Percentiles rank a stretch among this genome's conserved stretches.
Evolutionary conservation across 345 rosid genomes (phyloP).

Genomic region (Raphanus raphanistrum): DNA sequence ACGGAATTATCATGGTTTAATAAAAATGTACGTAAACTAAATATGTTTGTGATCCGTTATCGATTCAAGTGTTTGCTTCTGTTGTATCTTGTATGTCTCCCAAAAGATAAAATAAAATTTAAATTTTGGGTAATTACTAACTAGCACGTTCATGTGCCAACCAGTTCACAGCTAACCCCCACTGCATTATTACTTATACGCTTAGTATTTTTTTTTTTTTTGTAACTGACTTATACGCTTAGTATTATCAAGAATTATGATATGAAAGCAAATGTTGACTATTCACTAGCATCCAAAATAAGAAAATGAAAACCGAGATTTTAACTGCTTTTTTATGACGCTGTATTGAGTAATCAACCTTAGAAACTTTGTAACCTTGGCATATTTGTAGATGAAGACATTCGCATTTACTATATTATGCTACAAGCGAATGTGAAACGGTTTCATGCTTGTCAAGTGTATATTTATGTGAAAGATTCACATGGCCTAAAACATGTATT

Average conservation of each 20-base stretch:
- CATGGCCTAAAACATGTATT: too few species aligned
- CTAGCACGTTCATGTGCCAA: conserved; percentile 36
- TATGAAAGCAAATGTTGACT: conserved; percentile 16
- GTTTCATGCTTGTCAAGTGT: not conserved
- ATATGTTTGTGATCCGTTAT: conserved; percentile 30
- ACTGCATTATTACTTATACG: conserved; percentile 4
- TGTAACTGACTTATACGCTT: too few species aligned
- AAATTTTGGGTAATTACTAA: conserved; percentile 12
- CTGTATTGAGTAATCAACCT: not conserved
- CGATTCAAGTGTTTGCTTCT: conserved; percentile 29
- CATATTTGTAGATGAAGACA: not conserved
- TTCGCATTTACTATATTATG: not conserved
- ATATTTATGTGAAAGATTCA: too few species aligned
- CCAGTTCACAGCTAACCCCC: conserved; percentile 38
- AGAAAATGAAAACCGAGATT: not conserved
- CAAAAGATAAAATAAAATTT: conserved; percentile 19
- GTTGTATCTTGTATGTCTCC: conserved; percentile 11
- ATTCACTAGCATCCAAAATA: conserved; percentile 20
- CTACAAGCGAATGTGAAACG: not conserved
- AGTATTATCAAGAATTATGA: not conserved
- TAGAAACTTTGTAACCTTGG: not conserved
- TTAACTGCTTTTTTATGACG: not conserved
- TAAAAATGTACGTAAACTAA: conserved; percentile 25
- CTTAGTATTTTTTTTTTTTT: too few species aligned
- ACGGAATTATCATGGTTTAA: conserved; percentile 14